Percentiles rank a stretch among this genome's conserved stretches.
These are phyloP conservation scores for Talaromyces stipitatus DNA, from an alignment of 495 filamentous ascomycete species.

Conservation along the genomic window DNA sequence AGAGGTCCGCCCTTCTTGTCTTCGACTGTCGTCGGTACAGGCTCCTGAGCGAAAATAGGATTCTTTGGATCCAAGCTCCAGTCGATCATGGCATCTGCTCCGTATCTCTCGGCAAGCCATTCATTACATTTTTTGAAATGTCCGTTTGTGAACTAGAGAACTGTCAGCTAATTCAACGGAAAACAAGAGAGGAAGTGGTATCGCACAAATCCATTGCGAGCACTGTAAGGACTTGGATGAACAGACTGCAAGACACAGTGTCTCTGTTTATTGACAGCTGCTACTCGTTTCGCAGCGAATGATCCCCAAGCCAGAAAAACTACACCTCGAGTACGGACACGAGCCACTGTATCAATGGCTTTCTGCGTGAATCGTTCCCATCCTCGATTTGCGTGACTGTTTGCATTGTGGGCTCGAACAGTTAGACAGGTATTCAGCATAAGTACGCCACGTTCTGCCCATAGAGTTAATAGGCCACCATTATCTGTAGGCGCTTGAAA, in stretches of 20 bases:
- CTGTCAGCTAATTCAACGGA: background rate
- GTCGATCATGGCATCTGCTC: conserved; percentile 69
- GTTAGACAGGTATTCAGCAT: conserved; percentile 91
- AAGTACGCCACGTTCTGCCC: conserved; percentile 87
- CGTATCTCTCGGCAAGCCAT: conserved; percentile 75
- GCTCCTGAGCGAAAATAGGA: conserved; percentile 8
- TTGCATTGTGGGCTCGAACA: conserved; percentile 78
- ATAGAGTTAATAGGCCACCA: conserved; percentile 76
- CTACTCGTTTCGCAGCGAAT: conserved; percentile 67
- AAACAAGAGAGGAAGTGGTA: conserved; percentile 17
- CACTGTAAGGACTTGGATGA: conserved; percentile 88
- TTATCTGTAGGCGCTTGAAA: conserved; percentile 69
- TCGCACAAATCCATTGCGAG: conserved; percentile 61
- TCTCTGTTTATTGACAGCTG: conserved; percentile 56
- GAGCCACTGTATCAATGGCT: conserved; percentile 77
- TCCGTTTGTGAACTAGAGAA: conserved; percentile 65
- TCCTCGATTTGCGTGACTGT: conserved; percentile 71
- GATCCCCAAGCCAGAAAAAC: conserved; percentile 93
- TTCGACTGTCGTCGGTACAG: background rate
- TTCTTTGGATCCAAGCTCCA: conserved; percentile 60
- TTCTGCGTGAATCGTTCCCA: conserved; percentile 93
- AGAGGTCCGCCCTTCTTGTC: conserved; percentile 1
- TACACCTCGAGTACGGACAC: conserved; percentile 65
- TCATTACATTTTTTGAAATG: conserved; percentile 88
- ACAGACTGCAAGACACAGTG: conserved; percentile 78